A percentile compares a stretch with the other conserved stretches of the same genome.
Conservation (phyloP, 78 protist genomes). For the Dictyostelium brefeldianum region DNA sequence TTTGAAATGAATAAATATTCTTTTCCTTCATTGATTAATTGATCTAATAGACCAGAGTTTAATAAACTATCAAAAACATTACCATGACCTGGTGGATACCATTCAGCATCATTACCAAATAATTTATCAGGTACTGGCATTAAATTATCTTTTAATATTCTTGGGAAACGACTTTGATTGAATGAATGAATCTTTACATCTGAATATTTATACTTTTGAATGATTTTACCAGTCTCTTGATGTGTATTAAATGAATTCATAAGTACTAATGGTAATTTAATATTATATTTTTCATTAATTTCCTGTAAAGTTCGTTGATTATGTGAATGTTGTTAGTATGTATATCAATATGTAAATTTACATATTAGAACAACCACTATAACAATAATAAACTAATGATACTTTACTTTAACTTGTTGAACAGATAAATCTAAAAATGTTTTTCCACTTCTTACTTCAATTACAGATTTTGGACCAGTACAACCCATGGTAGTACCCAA, state of each 20-base stretch:
- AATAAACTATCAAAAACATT: conserved; percentile 89
- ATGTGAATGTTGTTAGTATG: no score
- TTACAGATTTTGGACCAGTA: conserved; percentile 95
- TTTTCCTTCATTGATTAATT: conserved; percentile 88
- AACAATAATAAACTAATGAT: no score
- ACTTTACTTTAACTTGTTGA: conserved; percentile 91
- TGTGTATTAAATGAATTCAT: conserved; percentile 99
- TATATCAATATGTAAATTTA: no score
- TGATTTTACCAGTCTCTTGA: conserved; percentile 88
- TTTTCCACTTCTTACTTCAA: conserved; percentile 88
- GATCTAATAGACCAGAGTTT: conserved; percentile 86
- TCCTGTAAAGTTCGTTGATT: background rate
- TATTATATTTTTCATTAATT: conserved; percentile 83
- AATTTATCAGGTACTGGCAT: conserved; percentile 80
- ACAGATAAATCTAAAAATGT: conserved; percentile 97
- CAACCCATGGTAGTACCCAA: conserved; percentile 99
- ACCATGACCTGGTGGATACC: conserved; percentile 99
- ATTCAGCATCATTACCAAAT: conserved; percentile 68
- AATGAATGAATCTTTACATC: conserved; percentile 86
- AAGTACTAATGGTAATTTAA: conserved; percentile 94
- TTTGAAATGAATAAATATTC: conserved; percentile 97
- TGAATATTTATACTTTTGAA: conserved; percentile 79
- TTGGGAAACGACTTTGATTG: conserved; percentile 94
- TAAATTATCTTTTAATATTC: conserved; percentile 90
- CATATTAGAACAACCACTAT: no score